phyloP scores from a whole-genome alignment of 2,329 filamentous ascomycete genomes.

The Aspergillus felis region DNA sequence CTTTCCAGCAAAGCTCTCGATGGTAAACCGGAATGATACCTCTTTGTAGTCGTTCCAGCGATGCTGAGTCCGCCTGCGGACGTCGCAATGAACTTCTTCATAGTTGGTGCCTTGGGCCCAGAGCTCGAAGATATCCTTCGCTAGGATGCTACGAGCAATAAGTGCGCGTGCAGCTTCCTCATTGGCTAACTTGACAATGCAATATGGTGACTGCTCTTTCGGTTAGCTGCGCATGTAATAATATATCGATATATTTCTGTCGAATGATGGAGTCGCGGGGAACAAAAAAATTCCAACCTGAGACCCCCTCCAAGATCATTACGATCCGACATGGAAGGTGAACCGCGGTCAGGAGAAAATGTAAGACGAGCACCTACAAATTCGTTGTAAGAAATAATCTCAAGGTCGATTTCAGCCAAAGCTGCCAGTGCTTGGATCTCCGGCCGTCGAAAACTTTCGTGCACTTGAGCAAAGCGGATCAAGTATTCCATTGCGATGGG shows the following conservation, averaged over 20 bases:
- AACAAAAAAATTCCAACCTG: neutral
- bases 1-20: constrained; percentile 79
- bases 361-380: constrained; percentile 54
- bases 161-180: constrained; percentile 62
- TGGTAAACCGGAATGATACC: constrained; percentile 73
- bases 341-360: constrained; percentile 2
- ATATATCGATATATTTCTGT: neutral
- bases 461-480: constrained; percentile 81
- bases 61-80: constrained; percentile 56
- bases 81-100: constrained; percentile 62
- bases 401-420: constrained; percentile 62
- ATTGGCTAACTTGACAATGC: constrained; percentile 67
- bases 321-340: neutral
- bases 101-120: constrained; percentile 74
- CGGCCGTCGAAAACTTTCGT: constrained; percentile 84
- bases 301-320: neutral
- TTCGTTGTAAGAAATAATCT: constrained; percentile 70
- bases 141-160: constrained; percentile 72
- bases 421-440: constrained; percentile 79
- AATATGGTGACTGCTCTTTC: constrained; percentile 73
- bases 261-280: neutral
- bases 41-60: constrained; percentile 65
- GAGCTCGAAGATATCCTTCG: constrained; percentile 79
- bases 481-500: constrained; percentile 64
- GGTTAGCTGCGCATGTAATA: constrained; percentile 13